These are phyloP conservation scores for Lactifluus piperatus DNA, from an alignment of 768 basidiomycete species.

Conservation along the genomic window DNA sequence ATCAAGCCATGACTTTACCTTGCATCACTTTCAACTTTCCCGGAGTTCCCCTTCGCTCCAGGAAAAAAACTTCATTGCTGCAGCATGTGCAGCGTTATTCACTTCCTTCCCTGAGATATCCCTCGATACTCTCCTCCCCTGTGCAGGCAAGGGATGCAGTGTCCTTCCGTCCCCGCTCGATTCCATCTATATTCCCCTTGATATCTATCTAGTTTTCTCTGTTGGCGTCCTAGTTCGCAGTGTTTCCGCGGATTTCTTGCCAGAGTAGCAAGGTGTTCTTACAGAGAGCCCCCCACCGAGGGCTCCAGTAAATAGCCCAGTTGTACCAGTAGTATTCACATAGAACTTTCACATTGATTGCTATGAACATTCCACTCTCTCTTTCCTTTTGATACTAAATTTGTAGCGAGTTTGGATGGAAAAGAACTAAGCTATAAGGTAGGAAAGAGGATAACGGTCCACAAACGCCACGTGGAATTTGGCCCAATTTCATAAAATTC, in stretches of 20 bases:
- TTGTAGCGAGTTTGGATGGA: background rate
- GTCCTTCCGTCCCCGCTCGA: constrained; percentile 11
- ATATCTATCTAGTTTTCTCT: constrained; percentile 17
- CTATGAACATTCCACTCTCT: constrained; percentile 13
- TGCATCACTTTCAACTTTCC: constrained; percentile 5
- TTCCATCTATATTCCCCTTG: constrained; percentile 17
- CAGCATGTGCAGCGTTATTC: background rate
- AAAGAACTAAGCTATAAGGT: no score
- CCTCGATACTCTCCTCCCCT: background rate
- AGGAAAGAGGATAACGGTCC: no score
- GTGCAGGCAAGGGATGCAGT: background rate
- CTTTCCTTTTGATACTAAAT: background rate
- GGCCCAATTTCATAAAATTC: no score
- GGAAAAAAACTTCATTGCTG: constrained; percentile 14
- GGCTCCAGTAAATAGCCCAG: constrained; percentile 14
- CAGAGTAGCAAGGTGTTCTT: constrained; percentile 19
- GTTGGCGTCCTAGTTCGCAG: constrained; percentile 17
- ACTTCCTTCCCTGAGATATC: background rate
- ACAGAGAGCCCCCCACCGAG: constrained; percentile 13
- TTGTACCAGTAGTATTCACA: constrained; percentile 19
- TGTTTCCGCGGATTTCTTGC: constrained; percentile 21
- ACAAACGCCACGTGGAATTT: no score
- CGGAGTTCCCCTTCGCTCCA: constrained; percentile 1
- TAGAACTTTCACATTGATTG: constrained; percentile 19
- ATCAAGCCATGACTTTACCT: constrained; percentile 14